A percentile compares a stretch with the other conserved stretches of the same genome.
Evolutionary conservation across 108 stramenopile genomes (phyloP).

Genomic region (Pseudonitzschia multiseries): DNA sequence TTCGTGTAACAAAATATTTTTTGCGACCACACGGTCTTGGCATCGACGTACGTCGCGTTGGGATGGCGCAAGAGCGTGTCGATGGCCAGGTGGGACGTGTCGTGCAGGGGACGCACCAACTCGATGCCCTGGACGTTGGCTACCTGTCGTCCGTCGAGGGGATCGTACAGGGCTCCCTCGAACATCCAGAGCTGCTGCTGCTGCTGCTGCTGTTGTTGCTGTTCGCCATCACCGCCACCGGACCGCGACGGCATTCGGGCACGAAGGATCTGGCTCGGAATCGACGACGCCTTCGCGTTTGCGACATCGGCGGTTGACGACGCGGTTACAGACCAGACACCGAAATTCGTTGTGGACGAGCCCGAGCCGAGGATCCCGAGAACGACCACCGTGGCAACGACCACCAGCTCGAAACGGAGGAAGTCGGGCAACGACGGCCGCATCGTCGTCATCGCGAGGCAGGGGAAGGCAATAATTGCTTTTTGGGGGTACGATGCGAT

Average conservation of each 20-base stretch:
- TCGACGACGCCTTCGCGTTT: background rate
- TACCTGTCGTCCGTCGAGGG: slow-evolving; percentile 60
- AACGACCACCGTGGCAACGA: too few species aligned
- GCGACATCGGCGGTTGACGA: background rate
- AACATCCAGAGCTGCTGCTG: slow-evolving; percentile 36
- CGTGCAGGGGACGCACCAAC: slow-evolving; percentile 32
- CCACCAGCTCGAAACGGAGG: too few species aligned
- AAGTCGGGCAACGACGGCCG: too few species aligned
- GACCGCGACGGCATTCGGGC: slow-evolving; percentile 11
- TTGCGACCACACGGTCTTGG: slow-evolving; percentile 57
- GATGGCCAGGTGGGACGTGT: slow-evolving; percentile 12
- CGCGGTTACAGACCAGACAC: background rate
- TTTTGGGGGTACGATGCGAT: too few species aligned
- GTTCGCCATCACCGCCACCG: background rate
- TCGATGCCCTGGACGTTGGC: slow-evolving; percentile 76
- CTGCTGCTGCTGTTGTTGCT: background rate
- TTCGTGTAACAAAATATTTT: slow-evolving; percentile 72
- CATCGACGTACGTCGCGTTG: slow-evolving; percentile 37
- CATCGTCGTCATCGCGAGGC: too few species aligned
- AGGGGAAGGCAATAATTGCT: too few species aligned
- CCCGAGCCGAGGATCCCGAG: too few species aligned
- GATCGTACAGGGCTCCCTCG: slow-evolving; percentile 55
- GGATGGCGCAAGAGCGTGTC: slow-evolving; percentile 20
- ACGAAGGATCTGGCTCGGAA: slow-evolving; percentile 8
- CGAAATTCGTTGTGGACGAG: too few species aligned